Evolutionary conservation across 2,329 filamentous ascomycete species (phyloP).

Genomic region (Colletotrichum phormii): DNA sequence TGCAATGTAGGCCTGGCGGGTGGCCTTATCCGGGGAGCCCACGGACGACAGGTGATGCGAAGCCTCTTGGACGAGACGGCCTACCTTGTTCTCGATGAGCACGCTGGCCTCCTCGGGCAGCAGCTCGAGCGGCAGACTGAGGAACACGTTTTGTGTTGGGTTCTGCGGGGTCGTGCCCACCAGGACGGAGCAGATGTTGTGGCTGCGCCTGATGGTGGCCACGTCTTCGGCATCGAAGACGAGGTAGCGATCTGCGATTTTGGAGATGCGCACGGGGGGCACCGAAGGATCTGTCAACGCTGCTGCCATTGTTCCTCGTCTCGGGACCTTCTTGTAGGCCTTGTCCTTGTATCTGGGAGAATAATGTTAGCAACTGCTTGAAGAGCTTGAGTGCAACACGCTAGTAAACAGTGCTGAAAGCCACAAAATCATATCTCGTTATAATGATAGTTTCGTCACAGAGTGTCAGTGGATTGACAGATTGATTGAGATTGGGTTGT

Average conservation of each 20-base stretch:
- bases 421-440: constrained; percentile 46
- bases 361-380: constrained; percentile 7
- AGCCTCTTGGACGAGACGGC: constrained; percentile 84
- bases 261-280: constrained; percentile 79
- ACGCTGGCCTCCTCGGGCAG: constrained; percentile 90
- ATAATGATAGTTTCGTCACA: constrained; percentile 55
- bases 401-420: neutral
- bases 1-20: constrained; percentile 73
- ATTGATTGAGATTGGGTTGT: constrained; percentile 54
- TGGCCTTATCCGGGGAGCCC: constrained; percentile 64
- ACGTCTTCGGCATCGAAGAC: constrained; percentile 89
- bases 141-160: constrained; percentile 94
- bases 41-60: constrained; percentile 76
- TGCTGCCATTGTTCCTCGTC: constrained; percentile 1
- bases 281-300: constrained; percentile 41
- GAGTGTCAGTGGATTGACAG: constrained; percentile 70
- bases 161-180: constrained; percentile 91
- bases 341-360: neutral
- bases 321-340: neutral
- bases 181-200: constrained; percentile 88
- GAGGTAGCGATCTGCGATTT: constrained; percentile 83
- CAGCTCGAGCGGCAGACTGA: constrained; percentile 88
- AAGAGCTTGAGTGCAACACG: neutral
- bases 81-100: constrained; percentile 81
- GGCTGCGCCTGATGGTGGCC: constrained; percentile 79